Conservation (phyloP, 306 rosid species). For the Begonia masoniana region DNA sequence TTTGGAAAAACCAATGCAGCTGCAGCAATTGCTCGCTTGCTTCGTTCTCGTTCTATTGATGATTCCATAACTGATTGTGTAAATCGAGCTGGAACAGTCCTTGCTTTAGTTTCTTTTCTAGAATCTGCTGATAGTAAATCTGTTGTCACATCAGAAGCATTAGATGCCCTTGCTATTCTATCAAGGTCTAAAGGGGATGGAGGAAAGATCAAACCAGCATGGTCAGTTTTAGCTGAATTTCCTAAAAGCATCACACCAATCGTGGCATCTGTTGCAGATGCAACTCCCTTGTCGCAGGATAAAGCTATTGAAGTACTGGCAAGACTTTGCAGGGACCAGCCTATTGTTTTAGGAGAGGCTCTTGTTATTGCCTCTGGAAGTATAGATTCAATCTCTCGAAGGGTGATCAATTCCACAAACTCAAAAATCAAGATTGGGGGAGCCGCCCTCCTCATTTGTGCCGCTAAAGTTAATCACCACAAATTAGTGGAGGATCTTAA, state of each 20-base stretch:
- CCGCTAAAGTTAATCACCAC: slow-evolving; percentile 61
- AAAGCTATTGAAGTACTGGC: slow-evolving; percentile 84
- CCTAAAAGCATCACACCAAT: slow-evolving; percentile 73
- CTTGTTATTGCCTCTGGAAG: slow-evolving; percentile 60
- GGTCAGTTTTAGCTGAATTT: slow-evolving; percentile 82
- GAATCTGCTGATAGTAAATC: slow-evolving; percentile 62
- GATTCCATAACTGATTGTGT: slow-evolving; percentile 63
- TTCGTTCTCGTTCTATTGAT: slow-evolving; percentile 61
- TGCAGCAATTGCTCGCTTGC: slow-evolving; percentile 86
- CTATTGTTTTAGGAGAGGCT: slow-evolving; percentile 56
- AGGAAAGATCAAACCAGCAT: slow-evolving; percentile 56
- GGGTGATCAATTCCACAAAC: slow-evolving; percentile 63
- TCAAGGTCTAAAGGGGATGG: slow-evolving; percentile 54
- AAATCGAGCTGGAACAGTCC: slow-evolving; percentile 74
- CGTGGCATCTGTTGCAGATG: slow-evolving; percentile 61
- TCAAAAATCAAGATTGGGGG: slow-evolving; percentile 75
- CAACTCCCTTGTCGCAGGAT: slow-evolving; percentile 65
- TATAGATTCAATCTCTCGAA: slow-evolving; percentile 59
- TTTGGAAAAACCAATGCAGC: slow-evolving; percentile 84
- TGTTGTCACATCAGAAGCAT: slow-evolving; percentile 61
- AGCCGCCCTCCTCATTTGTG: slow-evolving; percentile 77
- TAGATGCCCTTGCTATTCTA: slow-evolving; percentile 85
- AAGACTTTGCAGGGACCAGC: slow-evolving; percentile 72
- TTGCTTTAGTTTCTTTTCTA: slow-evolving; percentile 76
- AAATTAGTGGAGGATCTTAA: slow-evolving; percentile 74